Base-by-base conservation (phyloP, 2,329 filamentous ascomycete species). In the Periglandula ipomoeae region DNA sequence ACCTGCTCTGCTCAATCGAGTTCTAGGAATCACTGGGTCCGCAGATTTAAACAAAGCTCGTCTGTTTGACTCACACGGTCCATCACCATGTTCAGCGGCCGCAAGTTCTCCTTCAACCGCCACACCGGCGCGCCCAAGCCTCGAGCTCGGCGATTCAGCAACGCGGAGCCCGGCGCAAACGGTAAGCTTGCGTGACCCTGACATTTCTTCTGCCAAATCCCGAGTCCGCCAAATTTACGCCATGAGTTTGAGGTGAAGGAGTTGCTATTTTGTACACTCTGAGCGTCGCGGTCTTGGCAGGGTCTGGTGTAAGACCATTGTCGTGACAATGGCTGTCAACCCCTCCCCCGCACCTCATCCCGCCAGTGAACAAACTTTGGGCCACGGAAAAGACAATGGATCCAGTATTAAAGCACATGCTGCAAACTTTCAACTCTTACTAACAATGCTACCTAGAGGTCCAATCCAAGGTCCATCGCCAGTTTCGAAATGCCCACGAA, bases 401-500 rank as follows among this genome's bases (percentile, higher is more conserved):
- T 7, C 7, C 10, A 41, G 26, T 24, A 27, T 11, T 6, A 20
- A 44, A 20, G n/a, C n/a, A 17, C 6, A 10, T 8, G n/a, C 22
- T n/a, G 4, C 2, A 32, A 26, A 47, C 13, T 8, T 38, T 6
- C 4, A 26, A 5, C 9, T 30, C 3, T 38, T 22, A 50, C 58
- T 58, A 46, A 61, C 50, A 43, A 7, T 37, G 37, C 27, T 13
- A 10, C 19, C 30, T n/a, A 94, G 89, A 95, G 72, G 76, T 82
- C 56, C 81, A 78, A 61, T 95, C 89, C 60, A 85, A 86, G 65
- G 85, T 89, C 62, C 90, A 96, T 68, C 81, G 85, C 54, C 86
- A 94, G 65, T 95, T 96, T 72, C 86, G 90, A 59, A 81, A 82
- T 63, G 87, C 88, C 55, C 90, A 95, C 69, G 88, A 93, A 67